Percentiles rank a stretch among this genome's conserved stretches.
phyloP scores from a whole-genome alignment of 108 stramenopile genomes.

The Cylindrotheca closterium region DNA sequence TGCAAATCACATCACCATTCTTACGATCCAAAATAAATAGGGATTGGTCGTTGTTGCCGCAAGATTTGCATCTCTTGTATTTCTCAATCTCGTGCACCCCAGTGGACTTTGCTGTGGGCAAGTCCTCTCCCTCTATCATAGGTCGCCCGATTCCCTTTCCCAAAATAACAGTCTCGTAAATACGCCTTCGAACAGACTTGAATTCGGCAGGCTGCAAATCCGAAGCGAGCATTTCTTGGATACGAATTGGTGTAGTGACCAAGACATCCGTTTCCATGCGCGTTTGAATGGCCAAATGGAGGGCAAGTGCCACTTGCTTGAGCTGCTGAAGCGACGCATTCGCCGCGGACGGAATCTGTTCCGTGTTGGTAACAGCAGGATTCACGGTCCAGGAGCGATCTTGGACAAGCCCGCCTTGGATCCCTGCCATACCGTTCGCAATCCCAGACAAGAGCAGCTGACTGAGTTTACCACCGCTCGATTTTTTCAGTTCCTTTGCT shows the following conservation, averaged over 20 bases:
- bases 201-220: conserved; percentile 66
- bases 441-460: conserved; percentile 72
- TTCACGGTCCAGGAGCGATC: background rate
- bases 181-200: conserved; percentile 60
- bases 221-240: conserved; percentile 71
- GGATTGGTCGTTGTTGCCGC: conserved; percentile 85
- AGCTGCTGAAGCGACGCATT: conserved; percentile 17
- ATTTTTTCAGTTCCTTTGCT: conserved; percentile 34
- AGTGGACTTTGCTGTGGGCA: conserved; percentile 37
- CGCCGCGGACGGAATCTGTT: conserved; percentile 21
- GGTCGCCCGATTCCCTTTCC: conserved; percentile 59
- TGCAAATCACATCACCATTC: conserved; percentile 89
- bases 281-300: conserved; percentile 34
- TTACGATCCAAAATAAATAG: conserved; percentile 75
- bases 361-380: background rate
- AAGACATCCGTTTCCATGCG: conserved; percentile 76
- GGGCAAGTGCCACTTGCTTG: conserved; percentile 23
- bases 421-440: conserved; percentile 66
- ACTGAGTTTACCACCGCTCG: conserved; percentile 55
- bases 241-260: conserved; percentile 77
- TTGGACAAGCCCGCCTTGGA: conserved; percentile 48
- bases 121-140: conserved; percentile 45
- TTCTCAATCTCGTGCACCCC: conserved; percentile 47
- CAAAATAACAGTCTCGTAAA: conserved; percentile 83
- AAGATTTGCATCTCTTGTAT: conserved; percentile 78